Evolutionary conservation across 1,284 basidiomycete genomes (phyloP), one percentile per base, ranked within the genome.

Genomic region (Cryptococcus sp.): DNA sequence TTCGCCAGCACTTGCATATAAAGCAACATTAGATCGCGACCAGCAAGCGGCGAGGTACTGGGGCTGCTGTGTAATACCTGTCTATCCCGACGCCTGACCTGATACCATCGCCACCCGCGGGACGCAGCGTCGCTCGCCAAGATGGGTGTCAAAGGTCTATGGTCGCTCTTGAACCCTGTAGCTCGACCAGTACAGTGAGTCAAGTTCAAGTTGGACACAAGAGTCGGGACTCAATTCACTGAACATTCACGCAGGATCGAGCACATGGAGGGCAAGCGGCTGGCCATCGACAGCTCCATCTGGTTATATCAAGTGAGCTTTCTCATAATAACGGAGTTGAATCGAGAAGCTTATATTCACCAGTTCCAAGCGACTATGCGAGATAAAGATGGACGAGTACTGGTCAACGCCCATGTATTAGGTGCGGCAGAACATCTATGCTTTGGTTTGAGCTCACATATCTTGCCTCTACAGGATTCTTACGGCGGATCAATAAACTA

Each of bases 291-390:
- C 80, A 97, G 93, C 3, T 97, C 93, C 64, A 97, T 99, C 66
- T 99, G 96, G 96, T 88, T 99, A 60, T 99, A 99, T 55, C 78
- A 79, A 60, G 78, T 78, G 25, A 40, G 70, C 3, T n/a, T 34
- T 46, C 43, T 16, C 20, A 3, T 6, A 17, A 6, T 34, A 23
- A 13, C 5, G 5, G 22, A n/a, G 8, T n/a, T 29, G 8, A n/a
- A 16, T 10, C 20, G 46, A 17, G 17, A 11, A 44, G 41, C n/a
- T 22, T 15, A 39, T 25, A 22, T 19, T 20, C 8, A 34, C 70
- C 89, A 97, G 79, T 97, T 97, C 72, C 93, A 96, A 80, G 94
- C 94, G 40, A 98, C 96, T 1, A 98, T 99, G 94, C 86, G 96
- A 26, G 94, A 96, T 79, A 95, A 93, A 73, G 92, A 98, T 59